Evolutionary conservation across 305 asterid species (phyloP).

Genomic region (Plantago lanceolata): DNA sequence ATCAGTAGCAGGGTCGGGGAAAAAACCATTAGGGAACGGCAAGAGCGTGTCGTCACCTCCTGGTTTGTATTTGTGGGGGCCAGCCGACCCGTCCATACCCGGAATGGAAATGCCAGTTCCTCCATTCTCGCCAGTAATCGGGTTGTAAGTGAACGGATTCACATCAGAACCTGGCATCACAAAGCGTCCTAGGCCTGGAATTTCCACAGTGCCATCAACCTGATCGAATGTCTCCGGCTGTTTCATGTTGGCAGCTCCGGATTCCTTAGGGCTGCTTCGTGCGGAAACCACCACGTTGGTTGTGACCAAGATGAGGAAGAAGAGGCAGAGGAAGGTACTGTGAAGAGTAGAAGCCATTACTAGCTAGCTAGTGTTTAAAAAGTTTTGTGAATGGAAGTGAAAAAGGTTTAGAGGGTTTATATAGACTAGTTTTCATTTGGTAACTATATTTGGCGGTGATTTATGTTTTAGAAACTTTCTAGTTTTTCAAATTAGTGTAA

Average conservation of each 20-base stretch:
- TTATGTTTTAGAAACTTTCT: too few relatives aligned
- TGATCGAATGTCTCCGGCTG: slow-evolving; percentile 34
- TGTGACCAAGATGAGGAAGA: slow-evolving; percentile 18
- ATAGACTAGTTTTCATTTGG: too few relatives aligned
- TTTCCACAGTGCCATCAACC: slow-evolving; percentile 51
- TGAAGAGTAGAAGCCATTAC: too few relatives aligned
- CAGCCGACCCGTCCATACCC: slow-evolving; percentile 28
- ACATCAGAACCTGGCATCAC: slow-evolving; percentile 40
- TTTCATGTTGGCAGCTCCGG: slow-evolving; percentile 13
- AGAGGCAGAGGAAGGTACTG: slow-evolving; percentile 22
- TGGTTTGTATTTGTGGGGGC: slow-evolving; percentile 34
- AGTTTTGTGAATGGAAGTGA: too few relatives aligned
- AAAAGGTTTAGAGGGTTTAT: too few relatives aligned
- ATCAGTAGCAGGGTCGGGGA: slow-evolving; percentile 40
- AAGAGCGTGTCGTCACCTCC: slow-evolving; percentile 61
- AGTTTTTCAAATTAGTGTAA: too few relatives aligned
- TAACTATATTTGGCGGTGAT: too few relatives aligned
- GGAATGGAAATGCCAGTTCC: slow-evolving; percentile 40
- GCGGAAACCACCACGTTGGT: slow-evolving; percentile 24
- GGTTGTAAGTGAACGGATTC: slow-evolving; percentile 51
- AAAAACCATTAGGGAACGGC: slow-evolving; percentile 60
- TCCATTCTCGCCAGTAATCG: slow-evolving; percentile 51
- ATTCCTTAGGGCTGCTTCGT: slow-evolving; percentile 30
- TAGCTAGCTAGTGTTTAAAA: too few relatives aligned
- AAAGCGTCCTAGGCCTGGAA: slow-evolving; percentile 69